Evolutionary conservation across 176 grass and related monocot species (phyloP), one percentile per base, ranked within the genome.

Genomic region (Avena atlantica): DNA sequence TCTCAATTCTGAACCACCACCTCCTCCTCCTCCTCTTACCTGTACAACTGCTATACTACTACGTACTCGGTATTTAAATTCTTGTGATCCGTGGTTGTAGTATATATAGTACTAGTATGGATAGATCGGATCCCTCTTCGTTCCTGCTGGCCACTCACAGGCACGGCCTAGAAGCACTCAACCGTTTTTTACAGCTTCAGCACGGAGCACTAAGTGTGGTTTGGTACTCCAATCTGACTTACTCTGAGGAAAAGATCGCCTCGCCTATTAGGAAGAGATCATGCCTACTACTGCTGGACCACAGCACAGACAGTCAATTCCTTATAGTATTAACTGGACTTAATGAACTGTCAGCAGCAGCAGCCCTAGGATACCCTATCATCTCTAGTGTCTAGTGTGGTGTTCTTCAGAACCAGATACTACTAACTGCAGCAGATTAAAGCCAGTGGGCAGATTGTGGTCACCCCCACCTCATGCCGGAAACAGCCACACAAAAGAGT

Each of bases 181-280:
- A 59, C 69, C 23, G 0, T 73, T 44, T 48, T 81, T n/a, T 69
- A 81, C 83, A 57, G 59, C 14, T 27, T 23, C 85, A 76, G 45
- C 68, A 75, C 80, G 81, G 59, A 80, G 69, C 85, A 88, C 80
- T 55, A 87, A 87, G 85, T 34, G 8, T 42, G 63, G 40, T 84
- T 88, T 84, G 75, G 53, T 78, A 83, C 6, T 20, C 51, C 36
- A 59, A 69, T 81, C 85, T 91, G 76, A 88, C 60, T 70, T 61
- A 29, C 19, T 21, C 5, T 23, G 9, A 48, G 45, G 8, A 48
- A 48, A 48, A 48, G 45, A 48, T 48, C 45, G 45, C 45, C 9
- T 48, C 9, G 45, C 45, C 9, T 48, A 1, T 48, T 48, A 48
- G 49, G 29, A 55, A 40, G 14, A 36, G 66, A 61, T 19, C 50